Conservation (phyloP, 2,329 filamentous ascomycete species). For the Allantophomopsis cytisporea region DNA sequence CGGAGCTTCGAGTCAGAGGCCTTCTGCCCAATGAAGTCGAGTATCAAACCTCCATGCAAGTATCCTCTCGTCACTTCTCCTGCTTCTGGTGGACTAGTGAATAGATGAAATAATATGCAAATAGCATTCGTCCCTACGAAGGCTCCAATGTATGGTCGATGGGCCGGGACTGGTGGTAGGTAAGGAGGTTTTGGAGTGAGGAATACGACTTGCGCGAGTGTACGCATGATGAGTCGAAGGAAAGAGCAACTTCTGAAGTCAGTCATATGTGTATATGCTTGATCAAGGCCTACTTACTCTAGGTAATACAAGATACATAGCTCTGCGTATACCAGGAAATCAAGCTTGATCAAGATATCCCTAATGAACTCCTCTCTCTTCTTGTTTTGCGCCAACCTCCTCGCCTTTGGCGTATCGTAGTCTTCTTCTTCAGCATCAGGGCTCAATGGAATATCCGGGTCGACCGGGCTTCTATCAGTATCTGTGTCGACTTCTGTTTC, state of each 20-base stretch:
- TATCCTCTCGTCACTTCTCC: constrained; percentile 50
- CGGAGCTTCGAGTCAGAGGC: constrained; percentile 42
- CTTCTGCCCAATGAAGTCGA: constrained; percentile 56
- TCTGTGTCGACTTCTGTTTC: constrained; percentile 6
- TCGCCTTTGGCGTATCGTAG: constrained; percentile 13
- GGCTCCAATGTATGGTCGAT: constrained; percentile 39
- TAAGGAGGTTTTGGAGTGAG: constrained; percentile 44
- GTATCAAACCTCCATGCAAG: constrained; percentile 51
- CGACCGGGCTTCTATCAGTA: constrained; percentile 7
- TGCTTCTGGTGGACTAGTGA: constrained; percentile 39
- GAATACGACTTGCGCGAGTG: constrained; percentile 46
- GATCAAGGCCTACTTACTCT: constrained; percentile 36
- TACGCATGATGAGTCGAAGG: constrained; percentile 45
- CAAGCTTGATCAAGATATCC: constrained; percentile 44
- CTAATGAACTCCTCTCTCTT: constrained; percentile 42
- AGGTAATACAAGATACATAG: constrained; percentile 55
- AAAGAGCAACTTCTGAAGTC: constrained; percentile 43
- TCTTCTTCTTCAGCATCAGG: constrained; percentile 2
- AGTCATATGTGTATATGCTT: neutral
- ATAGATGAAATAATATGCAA: constrained; percentile 45
- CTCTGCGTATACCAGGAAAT: constrained; percentile 50
- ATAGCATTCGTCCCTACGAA: constrained; percentile 44
- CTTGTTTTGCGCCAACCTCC: constrained; percentile 28
- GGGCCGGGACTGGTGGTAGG: constrained; percentile 38
- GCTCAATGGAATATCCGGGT: neutral